phyloP scores from a whole-genome alignment of 78 protist species.

The Capsaspora owczarzaki region DNA sequence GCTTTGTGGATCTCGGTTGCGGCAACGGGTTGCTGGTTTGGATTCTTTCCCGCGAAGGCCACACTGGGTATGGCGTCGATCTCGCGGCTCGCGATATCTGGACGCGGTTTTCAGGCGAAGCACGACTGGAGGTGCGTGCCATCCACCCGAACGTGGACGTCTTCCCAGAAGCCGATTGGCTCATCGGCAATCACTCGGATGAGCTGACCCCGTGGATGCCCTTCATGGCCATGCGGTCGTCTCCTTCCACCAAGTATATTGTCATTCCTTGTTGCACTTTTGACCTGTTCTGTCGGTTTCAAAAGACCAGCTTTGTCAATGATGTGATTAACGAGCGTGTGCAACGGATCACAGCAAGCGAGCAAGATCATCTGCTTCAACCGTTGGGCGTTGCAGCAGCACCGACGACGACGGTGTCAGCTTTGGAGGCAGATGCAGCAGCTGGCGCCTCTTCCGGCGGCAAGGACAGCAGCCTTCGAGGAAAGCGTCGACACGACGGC shows the following conservation, averaged over 20 bases:
- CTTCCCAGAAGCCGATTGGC: conserved; percentile 43
- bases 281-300: conserved; percentile 28
- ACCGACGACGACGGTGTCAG: too few relatives aligned
- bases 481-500: too few relatives aligned
- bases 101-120: background rate
- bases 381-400: too few relatives aligned
- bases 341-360: conserved; percentile 22
- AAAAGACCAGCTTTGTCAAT: conserved; percentile 5
- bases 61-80: conserved; percentile 53
- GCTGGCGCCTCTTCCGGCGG: too few relatives aligned
- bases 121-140: background rate
- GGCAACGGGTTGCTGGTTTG: conserved; percentile 62
- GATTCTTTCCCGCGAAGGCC: conserved; percentile 50
- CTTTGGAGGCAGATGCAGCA: too few relatives aligned
- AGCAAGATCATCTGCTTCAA: background rate
- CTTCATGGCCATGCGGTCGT: conserved; percentile 25
- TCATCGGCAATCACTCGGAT: conserved; percentile 60
- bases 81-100: background rate
- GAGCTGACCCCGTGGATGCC: conserved; percentile 74
- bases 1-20: conserved; percentile 65
- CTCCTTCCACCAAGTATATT: background rate
- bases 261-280: conserved; percentile 63
- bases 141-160: background rate
- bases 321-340: too few relatives aligned
- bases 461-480: too few relatives aligned